Base-by-base conservation (phyloP, 2,329 filamentous ascomycete species). In the Alternaria arborescens region DNA sequence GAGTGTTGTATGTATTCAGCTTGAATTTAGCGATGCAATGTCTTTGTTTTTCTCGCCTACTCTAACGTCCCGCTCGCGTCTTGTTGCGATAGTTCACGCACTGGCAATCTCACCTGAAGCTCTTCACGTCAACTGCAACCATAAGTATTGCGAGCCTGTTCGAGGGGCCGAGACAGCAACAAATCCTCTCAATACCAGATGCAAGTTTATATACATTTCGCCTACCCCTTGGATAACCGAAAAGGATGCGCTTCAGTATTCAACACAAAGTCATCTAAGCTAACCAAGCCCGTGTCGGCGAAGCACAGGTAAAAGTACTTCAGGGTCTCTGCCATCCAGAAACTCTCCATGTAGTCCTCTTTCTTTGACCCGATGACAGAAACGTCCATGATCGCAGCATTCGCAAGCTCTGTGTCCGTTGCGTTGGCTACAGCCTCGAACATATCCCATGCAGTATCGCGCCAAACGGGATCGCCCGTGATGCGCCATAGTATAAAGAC, bases 401-500 rank as follows among this genome's bases (percentile, higher is more conserved):
- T 82, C 2, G 78, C 82, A 41, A 79, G 71, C 2, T 66, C 54
- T 2, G 82, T 83, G 40, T 74, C 66, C 0, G 80, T 81, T 4
- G 76, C 73, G 8, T 75, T 71, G 11, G 76, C 69, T 43, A 84
- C 79, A 4, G 76, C 69, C 14, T 68, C 66, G 62, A 83, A 84
- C 81, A 84, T 84, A 4, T 80, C 73, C 82, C 82, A 84, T 5
- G 82, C 82, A 12, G 73, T 73, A 6, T 83, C 80, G 24, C 79
- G 70, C 34, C 80, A 78, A 56, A 70, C 75, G 24, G 76, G 76
- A 53, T 86, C 81, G 8, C 86, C 86, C 0, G 86, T 88, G 58
- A 87, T 84, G 44, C 86, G 83, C 69, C 87, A 87, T 69, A 88
- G 78, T 66, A 88, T 80, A 71, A 88, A 88, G 10, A 88, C 81